These are phyloP conservation scores for Oryza coarctata DNA, from an alignment of 176 grass and related monocot species.

Conservation along the genomic window DNA sequence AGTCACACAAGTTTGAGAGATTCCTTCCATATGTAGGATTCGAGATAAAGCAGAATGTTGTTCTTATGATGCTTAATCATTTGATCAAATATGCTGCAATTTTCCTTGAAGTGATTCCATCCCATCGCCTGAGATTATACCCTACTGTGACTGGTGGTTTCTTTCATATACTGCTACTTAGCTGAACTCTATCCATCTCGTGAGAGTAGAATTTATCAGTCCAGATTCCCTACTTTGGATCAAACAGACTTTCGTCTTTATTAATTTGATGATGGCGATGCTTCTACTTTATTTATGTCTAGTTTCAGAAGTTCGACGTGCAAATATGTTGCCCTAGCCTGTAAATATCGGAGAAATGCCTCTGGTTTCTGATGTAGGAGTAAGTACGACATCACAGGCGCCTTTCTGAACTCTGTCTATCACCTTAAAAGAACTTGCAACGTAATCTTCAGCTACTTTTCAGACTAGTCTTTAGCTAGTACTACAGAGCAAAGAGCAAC, in stretches of 20 bases:
- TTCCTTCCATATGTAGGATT: conserved; percentile 32
- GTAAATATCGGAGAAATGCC: neutral
- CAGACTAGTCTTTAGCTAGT: neutral
- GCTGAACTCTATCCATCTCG: neutral
- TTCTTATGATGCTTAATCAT: conserved; percentile 14
- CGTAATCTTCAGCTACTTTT: neutral
- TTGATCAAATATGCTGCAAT: conserved; percentile 4
- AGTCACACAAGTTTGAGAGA: conserved; percentile 31
- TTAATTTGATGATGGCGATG: neutral
- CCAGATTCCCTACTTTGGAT: neutral
- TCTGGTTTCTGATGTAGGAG: neutral
- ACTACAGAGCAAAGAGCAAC: too few relatives aligned
- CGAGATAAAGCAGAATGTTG: conserved; percentile 31
- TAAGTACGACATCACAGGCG: neutral
- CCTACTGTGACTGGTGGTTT: neutral
- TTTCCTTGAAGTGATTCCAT: neutral
- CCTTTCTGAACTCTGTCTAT: neutral
- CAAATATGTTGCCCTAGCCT: too few relatives aligned
- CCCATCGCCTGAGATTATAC: neutral
- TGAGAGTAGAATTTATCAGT: neutral
- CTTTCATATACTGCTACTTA: neutral
- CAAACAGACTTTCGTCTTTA: neutral
- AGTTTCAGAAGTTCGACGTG: neutral
- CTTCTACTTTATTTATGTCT: neutral
- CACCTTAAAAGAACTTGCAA: neutral